These are phyloP conservation scores for Saccharomycopsis selenospora DNA, from an alignment of 805 yeast species.

Conservation along the genomic window DNA sequence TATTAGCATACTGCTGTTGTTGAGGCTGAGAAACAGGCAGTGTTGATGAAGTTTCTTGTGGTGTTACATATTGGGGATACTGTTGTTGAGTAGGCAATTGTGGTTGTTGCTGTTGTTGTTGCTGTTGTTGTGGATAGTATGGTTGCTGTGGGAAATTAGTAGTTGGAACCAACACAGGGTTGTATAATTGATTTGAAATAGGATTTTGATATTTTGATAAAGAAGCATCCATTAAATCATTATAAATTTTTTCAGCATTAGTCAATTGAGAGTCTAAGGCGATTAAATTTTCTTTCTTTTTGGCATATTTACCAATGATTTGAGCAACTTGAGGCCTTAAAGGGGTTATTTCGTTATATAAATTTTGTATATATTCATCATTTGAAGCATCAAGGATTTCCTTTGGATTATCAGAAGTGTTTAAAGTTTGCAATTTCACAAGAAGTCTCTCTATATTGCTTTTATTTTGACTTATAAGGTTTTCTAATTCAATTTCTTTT, in stretches of 20 bases:
- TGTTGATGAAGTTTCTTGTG: slow-evolving; percentile 37
- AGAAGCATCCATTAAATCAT: slow-evolving; percentile 56
- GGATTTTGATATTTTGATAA: slow-evolving; percentile 23
- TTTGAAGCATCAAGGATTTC: slow-evolving; percentile 32
- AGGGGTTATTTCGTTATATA: slow-evolving; percentile 67
- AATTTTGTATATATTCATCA: slow-evolving; percentile 60
- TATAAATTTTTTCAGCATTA: slow-evolving; percentile 62
- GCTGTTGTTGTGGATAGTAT: slow-evolving; percentile 12
- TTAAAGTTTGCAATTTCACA: slow-evolving; percentile 35
- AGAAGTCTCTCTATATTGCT: slow-evolving; percentile 65
- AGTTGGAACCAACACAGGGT: slow-evolving; percentile 1
- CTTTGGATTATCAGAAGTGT: slow-evolving; percentile 27
- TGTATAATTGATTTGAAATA: slow-evolving; percentile 20
- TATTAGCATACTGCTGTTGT: slow-evolving; percentile 29
- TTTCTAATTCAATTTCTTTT: slow-evolving; percentile 44
- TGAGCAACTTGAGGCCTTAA: slow-evolving; percentile 69
- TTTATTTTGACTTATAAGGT: slow-evolving; percentile 43
- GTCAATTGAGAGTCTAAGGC: slow-evolving; percentile 64
- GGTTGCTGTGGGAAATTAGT: slow-evolving; percentile 13
- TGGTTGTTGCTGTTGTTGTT: slow-evolving; percentile 22
- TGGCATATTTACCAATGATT: slow-evolving; percentile 69
- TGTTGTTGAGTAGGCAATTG: slow-evolving; percentile 30
- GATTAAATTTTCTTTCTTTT: slow-evolving; percentile 69
- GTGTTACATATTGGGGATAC: slow-evolving; percentile 33
- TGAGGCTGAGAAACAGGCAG: slow-evolving; percentile 25